Conservation (phyloP, 257 asterid species). For the Salvia splendens region DNA sequence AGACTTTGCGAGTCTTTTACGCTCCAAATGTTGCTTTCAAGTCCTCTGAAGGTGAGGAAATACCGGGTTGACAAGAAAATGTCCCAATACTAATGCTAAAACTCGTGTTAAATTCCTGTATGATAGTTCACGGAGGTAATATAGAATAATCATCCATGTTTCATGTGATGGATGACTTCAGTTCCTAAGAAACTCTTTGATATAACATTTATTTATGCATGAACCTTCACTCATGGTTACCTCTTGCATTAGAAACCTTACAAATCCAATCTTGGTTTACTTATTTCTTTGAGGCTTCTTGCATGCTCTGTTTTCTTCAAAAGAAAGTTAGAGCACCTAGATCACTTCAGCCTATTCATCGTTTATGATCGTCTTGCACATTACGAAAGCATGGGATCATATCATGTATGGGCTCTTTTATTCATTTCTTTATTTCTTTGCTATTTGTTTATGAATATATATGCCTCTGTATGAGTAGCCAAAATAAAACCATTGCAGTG, state of each 20-base stretch:
- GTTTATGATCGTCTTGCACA: not conserved
- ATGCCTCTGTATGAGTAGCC: not conserved
- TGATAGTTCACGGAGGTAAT: slow-evolving; percentile 18
- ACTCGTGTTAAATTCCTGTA: slow-evolving; percentile 2
- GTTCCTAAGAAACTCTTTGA: too few relatives aligned
- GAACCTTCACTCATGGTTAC: not conserved
- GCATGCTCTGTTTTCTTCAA: not conserved
- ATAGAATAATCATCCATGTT: slow-evolving; percentile 7
- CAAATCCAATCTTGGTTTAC: not conserved
- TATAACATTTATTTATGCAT: not conserved
- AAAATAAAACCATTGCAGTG: not conserved
- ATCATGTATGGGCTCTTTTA: not conserved
- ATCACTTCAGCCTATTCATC: not conserved
- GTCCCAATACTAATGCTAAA: slow-evolving; percentile 19
- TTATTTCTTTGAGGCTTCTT: not conserved
- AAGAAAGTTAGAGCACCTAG: not conserved
- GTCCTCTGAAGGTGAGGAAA: slow-evolving; percentile 77
- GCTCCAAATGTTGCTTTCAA: slow-evolving; percentile 69
- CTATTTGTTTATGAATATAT: not conserved
- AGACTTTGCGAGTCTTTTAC: slow-evolving; percentile 83
- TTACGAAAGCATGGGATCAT: not conserved
- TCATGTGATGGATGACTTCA: not conserved
- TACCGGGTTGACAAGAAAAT: not conserved
- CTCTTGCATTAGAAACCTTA: not conserved
- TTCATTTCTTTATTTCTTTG: not conserved